Evolutionary conservation across 176 grass and related monocot genomes (phyloP).

Genomic region (Phoenix roebelenii): DNA sequence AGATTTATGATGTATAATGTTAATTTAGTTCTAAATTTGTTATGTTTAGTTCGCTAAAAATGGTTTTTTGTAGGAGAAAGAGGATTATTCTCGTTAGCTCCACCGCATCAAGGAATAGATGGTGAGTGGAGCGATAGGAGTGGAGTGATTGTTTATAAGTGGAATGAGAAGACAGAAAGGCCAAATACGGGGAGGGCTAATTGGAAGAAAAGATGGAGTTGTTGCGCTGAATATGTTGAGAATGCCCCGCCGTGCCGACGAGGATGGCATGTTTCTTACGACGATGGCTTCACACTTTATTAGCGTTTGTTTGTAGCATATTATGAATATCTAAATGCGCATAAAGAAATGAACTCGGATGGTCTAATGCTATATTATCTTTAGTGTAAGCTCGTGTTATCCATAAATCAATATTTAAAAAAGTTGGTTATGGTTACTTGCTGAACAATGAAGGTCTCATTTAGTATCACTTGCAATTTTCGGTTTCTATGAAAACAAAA

Average conservation of each 20-base stretch:
- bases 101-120: conserved; percentile 74
- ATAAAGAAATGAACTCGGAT: too few species aligned
- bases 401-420: too few species aligned
- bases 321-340: too few species aligned
- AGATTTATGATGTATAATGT: too few species aligned
- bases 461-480: too few species aligned
- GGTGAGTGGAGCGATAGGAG: conserved; percentile 84
- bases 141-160: conserved; percentile 66
- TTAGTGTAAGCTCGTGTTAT: too few species aligned
- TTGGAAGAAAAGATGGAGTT: conserved; percentile 76
- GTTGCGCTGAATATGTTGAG: conserved; percentile 59
- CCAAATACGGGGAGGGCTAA: conserved; percentile 47
- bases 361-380: too few species aligned
- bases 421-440: too few species aligned
- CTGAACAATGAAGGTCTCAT: too few species aligned
- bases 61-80: conserved; percentile 40
- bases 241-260: conserved; percentile 43
- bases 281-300: conserved; percentile 65
- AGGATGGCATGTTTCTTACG: conserved; percentile 57
- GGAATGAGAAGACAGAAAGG: conserved; percentile 44
- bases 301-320: conserved; percentile 5
- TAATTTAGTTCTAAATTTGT: too few species aligned
- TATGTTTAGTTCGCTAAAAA: too few species aligned
- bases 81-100: conserved; percentile 56
- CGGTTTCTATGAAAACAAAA: too few species aligned